A percentile compares a stretch with the other conserved stretches of the same genome.
Conservation (phyloP, 768 basidiomycete genomes). For the Rickenella mellea region DNA sequence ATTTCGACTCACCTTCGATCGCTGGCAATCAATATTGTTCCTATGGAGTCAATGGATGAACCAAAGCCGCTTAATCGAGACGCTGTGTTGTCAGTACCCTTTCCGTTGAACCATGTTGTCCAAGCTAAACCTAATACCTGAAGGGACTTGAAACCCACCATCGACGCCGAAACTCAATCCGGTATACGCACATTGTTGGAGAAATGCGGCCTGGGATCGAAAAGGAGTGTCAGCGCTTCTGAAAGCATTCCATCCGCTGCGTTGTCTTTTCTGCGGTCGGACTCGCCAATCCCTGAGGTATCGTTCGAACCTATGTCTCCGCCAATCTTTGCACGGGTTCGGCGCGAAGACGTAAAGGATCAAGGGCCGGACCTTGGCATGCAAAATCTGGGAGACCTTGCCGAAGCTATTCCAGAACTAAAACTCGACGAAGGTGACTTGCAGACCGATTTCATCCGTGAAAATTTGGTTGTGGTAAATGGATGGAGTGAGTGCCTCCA, state of each 20-base stretch:
- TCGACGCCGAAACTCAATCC: constrained; percentile 17
- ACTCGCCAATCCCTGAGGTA: constrained; percentile 17
- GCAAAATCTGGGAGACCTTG: not conserved
- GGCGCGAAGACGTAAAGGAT: not conserved
- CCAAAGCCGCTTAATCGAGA: constrained; percentile 20
- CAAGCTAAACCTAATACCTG: constrained; percentile 4
- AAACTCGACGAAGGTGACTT: not conserved
- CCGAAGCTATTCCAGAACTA: not conserved
- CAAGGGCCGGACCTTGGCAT: not conserved
- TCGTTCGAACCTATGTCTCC: constrained; percentile 22
- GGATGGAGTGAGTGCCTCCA: constrained; percentile 50
- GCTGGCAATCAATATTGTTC: constrained; percentile 16
- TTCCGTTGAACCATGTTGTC: constrained; percentile 1
- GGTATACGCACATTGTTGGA: constrained; percentile 17
- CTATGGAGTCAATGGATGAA: constrained; percentile 22
- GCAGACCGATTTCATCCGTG: constrained; percentile 31
- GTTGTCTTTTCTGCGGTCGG: constrained; percentile 20
- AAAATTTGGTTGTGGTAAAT: constrained; percentile 49
- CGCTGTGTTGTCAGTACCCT: constrained; percentile 29
- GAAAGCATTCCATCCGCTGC: constrained; percentile 9
- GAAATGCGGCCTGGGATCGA: constrained; percentile 10
- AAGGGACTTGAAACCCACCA: constrained; percentile 23
- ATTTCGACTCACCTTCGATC: constrained; percentile 16
- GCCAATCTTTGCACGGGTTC: constrained; percentile 38
- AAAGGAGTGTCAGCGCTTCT: constrained; percentile 8